phyloP scores from a whole-genome alignment of 805 yeast genomes.

The Cyberlindnera petersonii region DNA sequence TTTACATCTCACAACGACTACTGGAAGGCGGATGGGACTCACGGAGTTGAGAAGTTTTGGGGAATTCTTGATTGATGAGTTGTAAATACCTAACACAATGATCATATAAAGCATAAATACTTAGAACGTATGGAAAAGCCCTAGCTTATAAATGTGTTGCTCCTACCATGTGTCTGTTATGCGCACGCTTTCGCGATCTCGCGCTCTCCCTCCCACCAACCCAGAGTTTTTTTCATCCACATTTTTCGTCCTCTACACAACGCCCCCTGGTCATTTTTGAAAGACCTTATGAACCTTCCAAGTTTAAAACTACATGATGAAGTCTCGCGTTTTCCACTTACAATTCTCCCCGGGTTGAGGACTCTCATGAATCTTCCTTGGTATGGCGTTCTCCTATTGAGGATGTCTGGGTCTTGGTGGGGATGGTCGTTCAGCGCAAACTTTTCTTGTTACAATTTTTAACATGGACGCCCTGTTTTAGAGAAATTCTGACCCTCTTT shows the following conservation, averaged over 20 bases:
- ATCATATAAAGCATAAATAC: too few species aligned
- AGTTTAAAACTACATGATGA: constrained; percentile 33
- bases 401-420: constrained; percentile 28
- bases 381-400: constrained; percentile 17
- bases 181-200: too few species aligned
- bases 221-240: too few species aligned
- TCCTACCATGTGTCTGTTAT: too few species aligned
- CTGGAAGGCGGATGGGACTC: constrained; percentile 57
- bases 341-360: constrained; percentile 29
- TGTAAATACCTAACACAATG: too few species aligned
- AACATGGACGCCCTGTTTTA: constrained; percentile 20
- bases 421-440: constrained; percentile 29
- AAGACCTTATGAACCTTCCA: constrained; percentile 29
- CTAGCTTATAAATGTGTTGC: too few species aligned
- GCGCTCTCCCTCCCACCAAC: too few species aligned
- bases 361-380: constrained; percentile 17
- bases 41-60: constrained; percentile 56
- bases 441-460: constrained; percentile 29
- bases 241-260: too few species aligned
- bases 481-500: constrained; percentile 30
- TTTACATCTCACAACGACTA: constrained; percentile 60
- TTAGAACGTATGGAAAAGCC: too few species aligned
- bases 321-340: constrained; percentile 29
- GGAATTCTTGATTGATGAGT: constrained; percentile 34
- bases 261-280: background rate